These are phyloP conservation scores for Rubus parviflorus DNA, from an alignment of 306 rosid genomes.

Conservation along the genomic window DNA sequence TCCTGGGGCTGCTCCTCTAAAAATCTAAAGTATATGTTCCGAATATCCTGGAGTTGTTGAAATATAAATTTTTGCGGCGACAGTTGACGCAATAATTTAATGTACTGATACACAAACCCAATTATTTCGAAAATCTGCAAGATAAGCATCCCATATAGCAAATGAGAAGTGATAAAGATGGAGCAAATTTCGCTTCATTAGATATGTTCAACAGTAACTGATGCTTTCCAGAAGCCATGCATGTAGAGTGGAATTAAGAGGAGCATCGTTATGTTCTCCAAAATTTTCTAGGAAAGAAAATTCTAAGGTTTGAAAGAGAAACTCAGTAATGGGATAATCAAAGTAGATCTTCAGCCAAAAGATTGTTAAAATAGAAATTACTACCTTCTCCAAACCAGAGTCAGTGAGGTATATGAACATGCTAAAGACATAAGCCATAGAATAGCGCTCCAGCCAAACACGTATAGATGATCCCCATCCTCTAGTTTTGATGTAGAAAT, in stretches of 20 bases:
- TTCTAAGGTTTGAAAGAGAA: conserved; percentile 13
- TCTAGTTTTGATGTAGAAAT: conserved; percentile 68
- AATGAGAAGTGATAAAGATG: conserved; percentile 17
- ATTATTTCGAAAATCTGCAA: conserved; percentile 79
- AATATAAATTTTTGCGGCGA: conserved; percentile 95
- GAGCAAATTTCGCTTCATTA: conserved; percentile 6
- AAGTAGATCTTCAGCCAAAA: conserved; percentile 22
- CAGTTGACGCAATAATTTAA: conserved; percentile 61
- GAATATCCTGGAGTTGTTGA: conserved; percentile 83
- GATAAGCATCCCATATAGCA: conserved; percentile 23
- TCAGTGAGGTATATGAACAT: conserved; percentile 85
- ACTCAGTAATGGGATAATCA: conserved; percentile 8
- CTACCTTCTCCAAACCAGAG: conserved; percentile 88
- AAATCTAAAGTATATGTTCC: conserved; percentile 88
- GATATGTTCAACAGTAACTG: conserved; percentile 26
- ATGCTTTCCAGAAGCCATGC: conserved; percentile 4
- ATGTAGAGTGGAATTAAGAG: not conserved
- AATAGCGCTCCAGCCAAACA: too few relatives aligned
- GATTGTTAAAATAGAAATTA: conserved; percentile 3
- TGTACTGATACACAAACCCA: conserved; percentile 81
- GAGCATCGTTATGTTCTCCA: conserved; percentile 5
- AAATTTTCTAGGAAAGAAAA: conserved; percentile 25
- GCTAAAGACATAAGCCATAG: conserved; percentile 63
- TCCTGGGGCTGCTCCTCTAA: conserved; percentile 97
- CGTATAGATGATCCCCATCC: conserved; percentile 97